Conservation (phyloP, 2,329 filamentous ascomycete species). For the Paraphoma sp. region DNA sequence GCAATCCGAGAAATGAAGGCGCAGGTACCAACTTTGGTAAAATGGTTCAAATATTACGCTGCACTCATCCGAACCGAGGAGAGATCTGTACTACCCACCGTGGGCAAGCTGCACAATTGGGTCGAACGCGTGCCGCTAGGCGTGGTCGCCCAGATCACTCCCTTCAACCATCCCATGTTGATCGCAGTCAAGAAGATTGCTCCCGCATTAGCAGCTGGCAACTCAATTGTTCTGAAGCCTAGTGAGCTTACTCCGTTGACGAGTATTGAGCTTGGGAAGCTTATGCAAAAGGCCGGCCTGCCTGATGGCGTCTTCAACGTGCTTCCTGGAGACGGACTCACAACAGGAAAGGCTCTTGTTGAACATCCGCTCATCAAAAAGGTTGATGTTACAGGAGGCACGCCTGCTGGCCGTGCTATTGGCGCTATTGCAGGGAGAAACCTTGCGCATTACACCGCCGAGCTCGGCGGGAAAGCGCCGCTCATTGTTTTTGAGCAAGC, state of each 20-base stretch:
- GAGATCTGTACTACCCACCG: slow-evolving; percentile 69
- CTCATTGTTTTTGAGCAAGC: slow-evolving; percentile 47
- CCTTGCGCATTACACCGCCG: slow-evolving; percentile 45
- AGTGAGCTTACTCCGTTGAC: slow-evolving; percentile 48
- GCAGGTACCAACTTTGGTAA: slow-evolving; percentile 69
- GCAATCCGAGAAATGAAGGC: slow-evolving; percentile 73
- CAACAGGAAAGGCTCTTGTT: slow-evolving; percentile 45
- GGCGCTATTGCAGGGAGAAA: slow-evolving; percentile 45
- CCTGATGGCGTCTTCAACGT: slow-evolving; percentile 48
- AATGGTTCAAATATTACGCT: slow-evolving; percentile 77
- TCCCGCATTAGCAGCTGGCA: slow-evolving; percentile 45
- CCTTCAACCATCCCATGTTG: slow-evolving; percentile 49
- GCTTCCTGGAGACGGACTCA: slow-evolving; percentile 39
- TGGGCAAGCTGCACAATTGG: slow-evolving; percentile 59
- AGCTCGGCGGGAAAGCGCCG: slow-evolving; percentile 48
- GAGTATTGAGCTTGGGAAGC: slow-evolving; percentile 43
- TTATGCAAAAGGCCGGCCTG: slow-evolving; percentile 46
- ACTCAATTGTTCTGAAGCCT: slow-evolving; percentile 47
- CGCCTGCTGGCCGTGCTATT: slow-evolving; percentile 45
- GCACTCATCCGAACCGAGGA: slow-evolving; percentile 71
- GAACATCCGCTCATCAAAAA: slow-evolving; percentile 46
- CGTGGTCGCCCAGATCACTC: slow-evolving; percentile 48
- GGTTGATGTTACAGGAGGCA: slow-evolving; percentile 49
- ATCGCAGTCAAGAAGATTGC: slow-evolving; percentile 52
- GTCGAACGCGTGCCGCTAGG: slow-evolving; percentile 48